Evolutionary conservation across 805 yeast species (phyloP).

Genomic region (Yarrowia hollandica): DNA sequence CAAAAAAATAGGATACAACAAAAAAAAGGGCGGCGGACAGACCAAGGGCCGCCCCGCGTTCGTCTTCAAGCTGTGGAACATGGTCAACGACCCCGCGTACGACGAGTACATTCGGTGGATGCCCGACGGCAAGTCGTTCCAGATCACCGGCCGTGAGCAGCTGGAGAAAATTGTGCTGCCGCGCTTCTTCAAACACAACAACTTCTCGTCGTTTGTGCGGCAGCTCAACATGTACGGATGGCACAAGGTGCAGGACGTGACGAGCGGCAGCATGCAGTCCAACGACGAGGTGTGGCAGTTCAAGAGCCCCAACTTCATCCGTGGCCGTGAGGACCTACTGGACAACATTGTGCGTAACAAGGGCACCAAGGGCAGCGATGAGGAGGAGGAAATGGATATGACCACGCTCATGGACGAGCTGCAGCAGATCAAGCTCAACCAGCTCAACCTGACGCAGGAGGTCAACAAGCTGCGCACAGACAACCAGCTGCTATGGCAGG

Average conservation of each 20-base stretch:
- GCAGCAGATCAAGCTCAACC: conserved; percentile 74
- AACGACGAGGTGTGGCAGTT: conserved; percentile 88
- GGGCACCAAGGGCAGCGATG: conserved; percentile 47
- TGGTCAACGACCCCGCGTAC: conserved; percentile 83
- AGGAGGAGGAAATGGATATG: conserved; percentile 45
- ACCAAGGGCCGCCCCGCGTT: conserved; percentile 69
- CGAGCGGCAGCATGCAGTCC: conserved; percentile 53
- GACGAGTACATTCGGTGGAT: conserved; percentile 77
- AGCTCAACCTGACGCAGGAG: conserved; percentile 79
- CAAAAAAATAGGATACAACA: conserved; percentile 21
- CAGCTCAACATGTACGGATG: conserved; percentile 98
- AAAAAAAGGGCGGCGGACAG: conserved; percentile 34
- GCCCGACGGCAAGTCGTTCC: conserved; percentile 80
- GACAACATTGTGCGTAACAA: conserved; percentile 81
- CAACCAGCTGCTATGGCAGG: conserved; percentile 89
- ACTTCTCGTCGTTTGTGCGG: conserved; percentile 93
- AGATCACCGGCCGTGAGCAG: conserved; percentile 76
- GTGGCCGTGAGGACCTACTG: conserved; percentile 78
- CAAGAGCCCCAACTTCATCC: conserved; percentile 73
- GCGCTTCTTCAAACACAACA: conserved; percentile 89
- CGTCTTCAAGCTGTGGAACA: conserved; percentile 90
- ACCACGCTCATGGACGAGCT: conserved; percentile 67
- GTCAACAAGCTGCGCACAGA: conserved; percentile 79
- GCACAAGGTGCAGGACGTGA: conserved; percentile 96
- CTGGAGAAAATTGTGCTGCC: conserved; percentile 86